Evolutionary conservation across 2,329 filamentous ascomycete species (phyloP), one percentile per base, ranked within the genome.

Genomic region (Penicillium frequentans): DNA sequence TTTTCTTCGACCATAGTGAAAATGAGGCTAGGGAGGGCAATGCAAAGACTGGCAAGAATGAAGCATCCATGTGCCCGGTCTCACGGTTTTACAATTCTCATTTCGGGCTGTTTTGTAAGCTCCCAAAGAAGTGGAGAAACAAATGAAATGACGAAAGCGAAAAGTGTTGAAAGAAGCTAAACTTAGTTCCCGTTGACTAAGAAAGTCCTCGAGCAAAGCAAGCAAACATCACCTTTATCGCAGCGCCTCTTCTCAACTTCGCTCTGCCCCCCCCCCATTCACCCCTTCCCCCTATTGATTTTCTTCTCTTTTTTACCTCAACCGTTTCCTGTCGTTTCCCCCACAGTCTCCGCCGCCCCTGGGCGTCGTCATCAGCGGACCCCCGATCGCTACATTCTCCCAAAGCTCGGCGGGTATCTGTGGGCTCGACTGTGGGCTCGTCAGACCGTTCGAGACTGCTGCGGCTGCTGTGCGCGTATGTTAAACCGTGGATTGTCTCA

Each of bases 21-120:
- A 69, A 60, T 74, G 74, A 54, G 72, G 68, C 71, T 72, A 76
- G 55, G 63, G 57, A 8, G 70, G 75, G 75, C 55, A 77, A 64
- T 24, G 73, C 72, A 59, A 77, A 77, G 29, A 31, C 13, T 6
- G 13, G 29, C 5, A 31, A 31, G 68, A 49, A 57, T 52, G 39
- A 23, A 54, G 64, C 64, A 53, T 68, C 69, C 71, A 73, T 73
- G 55, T 58, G 44, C 24, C 24, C 46, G 46, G 46, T 64, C 56
- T 59, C 55, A 57, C 35, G 37, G 52, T 56, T 43, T 29, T 33
- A 21, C 43, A 21, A 54, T 16, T 49, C 35, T 52, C 56, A 61
- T 63, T 42, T 19, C 4, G 39, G 19, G 39, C 39, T 42, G n/a
- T 42, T 21, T 23, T 23, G 5, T 5, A 23, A 42, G 5, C 23